Conservation (phyloP, 768 basidiomycete species). For the Lactarius trivialis region DNA sequence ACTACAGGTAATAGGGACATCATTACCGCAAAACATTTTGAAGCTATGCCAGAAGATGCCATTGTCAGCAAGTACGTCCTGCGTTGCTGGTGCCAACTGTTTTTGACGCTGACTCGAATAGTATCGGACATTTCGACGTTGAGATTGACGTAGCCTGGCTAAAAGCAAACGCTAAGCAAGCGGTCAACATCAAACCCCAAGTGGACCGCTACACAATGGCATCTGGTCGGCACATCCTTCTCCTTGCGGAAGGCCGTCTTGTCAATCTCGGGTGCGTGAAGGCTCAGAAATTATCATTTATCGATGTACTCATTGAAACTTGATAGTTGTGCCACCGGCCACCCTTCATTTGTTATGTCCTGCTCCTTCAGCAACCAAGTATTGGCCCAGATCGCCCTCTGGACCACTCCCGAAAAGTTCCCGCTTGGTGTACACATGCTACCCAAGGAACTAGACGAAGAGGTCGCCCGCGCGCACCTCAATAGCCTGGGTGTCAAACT, state of each 20-base stretch:
- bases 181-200: slow-evolving; percentile 94
- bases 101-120: slow-evolving; percentile 27
- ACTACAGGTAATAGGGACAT: slow-evolving; percentile 99
- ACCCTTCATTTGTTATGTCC: slow-evolving; percentile 99
- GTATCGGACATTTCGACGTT: slow-evolving; percentile 82
- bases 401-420: slow-evolving; percentile 89
- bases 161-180: slow-evolving; percentile 81
- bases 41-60: slow-evolving; percentile 94
- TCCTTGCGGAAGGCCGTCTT: slow-evolving; percentile 97
- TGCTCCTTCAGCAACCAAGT: slow-evolving; percentile 99
- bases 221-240: slow-evolving; percentile 89
- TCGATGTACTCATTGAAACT: not conserved
- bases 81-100: not conserved
- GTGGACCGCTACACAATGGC: slow-evolving; percentile 96
- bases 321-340: slow-evolving; percentile 86
- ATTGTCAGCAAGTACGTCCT: slow-evolving; percentile 88
- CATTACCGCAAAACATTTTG: slow-evolving; percentile 87
- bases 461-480: slow-evolving; percentile 96
- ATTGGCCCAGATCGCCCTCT: slow-evolving; percentile 95
- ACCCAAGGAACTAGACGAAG: slow-evolving; percentile 97
- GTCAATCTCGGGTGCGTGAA: slow-evolving; percentile 86
- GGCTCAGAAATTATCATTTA: not conserved
- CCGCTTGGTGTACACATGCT: slow-evolving; percentile 97
- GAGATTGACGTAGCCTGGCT: slow-evolving; percentile 98
- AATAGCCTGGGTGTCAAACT: slow-evolving; percentile 90